These are phyloP conservation scores for Pythium grandisporangium DNA, from an alignment of 352 stramenopile species.

Conservation along the genomic window DNA sequence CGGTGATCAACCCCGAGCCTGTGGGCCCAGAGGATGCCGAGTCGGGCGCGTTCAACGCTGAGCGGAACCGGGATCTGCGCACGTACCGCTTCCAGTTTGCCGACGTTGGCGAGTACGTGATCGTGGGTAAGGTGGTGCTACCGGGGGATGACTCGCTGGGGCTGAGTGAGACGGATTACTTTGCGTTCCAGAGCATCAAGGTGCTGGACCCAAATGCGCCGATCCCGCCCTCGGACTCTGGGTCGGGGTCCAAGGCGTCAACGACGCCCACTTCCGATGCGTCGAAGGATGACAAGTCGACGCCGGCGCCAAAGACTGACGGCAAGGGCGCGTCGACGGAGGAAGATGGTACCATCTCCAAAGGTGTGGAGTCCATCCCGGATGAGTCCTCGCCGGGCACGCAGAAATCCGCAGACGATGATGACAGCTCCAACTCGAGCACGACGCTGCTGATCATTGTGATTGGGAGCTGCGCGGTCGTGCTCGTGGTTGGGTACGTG, in stretches of 20 bases:
- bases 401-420: slow-evolving; percentile 36
- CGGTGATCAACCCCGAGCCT: slow-evolving; percentile 25
- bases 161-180: slow-evolving; percentile 45
- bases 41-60: slow-evolving; percentile 28
- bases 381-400: neutral
- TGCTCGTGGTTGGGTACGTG: slow-evolving; percentile 10
- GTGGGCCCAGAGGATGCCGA: slow-evolving; percentile 20
- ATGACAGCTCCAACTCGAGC: slow-evolving; percentile 20
- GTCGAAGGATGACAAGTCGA: neutral
- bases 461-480: slow-evolving; percentile 6
- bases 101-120: slow-evolving; percentile 44
- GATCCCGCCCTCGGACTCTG: slow-evolving; percentile 26
- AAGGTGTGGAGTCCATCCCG: neutral
- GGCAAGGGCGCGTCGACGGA: neutral
- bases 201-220: slow-evolving; percentile 31
- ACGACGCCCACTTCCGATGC: slow-evolving; percentile 8
- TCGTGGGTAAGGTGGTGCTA: slow-evolving; percentile 55
- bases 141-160: slow-evolving; percentile 28
- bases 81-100: slow-evolving; percentile 38
- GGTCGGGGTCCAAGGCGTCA: slow-evolving; percentile 5
- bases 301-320: neutral
- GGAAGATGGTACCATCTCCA: slow-evolving; percentile 4
- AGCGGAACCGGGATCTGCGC: slow-evolving; percentile 33
- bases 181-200: slow-evolving; percentile 59
- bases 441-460: slow-evolving; percentile 6